Percentiles rank a stretch among this genome's conserved stretches.
phyloP scores from a whole-genome alignment of 1,284 basidiomycete genomes.

The Earliella scabrosa region DNA sequence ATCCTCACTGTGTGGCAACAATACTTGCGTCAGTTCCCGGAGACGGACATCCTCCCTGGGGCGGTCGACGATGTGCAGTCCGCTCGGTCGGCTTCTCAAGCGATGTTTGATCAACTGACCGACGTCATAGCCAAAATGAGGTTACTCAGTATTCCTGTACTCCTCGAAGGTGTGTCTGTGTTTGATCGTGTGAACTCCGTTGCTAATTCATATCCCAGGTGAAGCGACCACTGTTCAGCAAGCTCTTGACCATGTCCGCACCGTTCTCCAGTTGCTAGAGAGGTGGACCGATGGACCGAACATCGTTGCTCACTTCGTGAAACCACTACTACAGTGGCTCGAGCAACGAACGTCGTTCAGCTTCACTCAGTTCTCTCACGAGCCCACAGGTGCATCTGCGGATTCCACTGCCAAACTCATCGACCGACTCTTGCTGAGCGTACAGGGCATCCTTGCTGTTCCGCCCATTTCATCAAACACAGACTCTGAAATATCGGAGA shows the following conservation, averaged over 20 bases:
- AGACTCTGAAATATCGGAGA: constrained; percentile 16
- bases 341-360: constrained; percentile 31
- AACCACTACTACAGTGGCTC: constrained; percentile 55
- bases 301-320: constrained; percentile 51
- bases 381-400: background rate
- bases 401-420: constrained; percentile 50
- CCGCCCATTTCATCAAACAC: constrained; percentile 5
- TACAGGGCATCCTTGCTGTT: constrained; percentile 36
- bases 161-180: constrained; percentile 40
- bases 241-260: constrained; percentile 20
- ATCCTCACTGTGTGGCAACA: constrained; percentile 26
- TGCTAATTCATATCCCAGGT: constrained; percentile 8
- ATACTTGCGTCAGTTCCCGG: constrained; percentile 15
- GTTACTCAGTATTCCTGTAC: constrained; percentile 35
- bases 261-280: constrained; percentile 21
- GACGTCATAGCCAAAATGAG: constrained; percentile 34
- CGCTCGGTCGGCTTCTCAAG: constrained; percentile 12
- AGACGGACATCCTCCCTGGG: background rate
- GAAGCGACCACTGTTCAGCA: constrained; percentile 17
- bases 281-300: constrained; percentile 45
- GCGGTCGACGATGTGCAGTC: constrained; percentile 16
- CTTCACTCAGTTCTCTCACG: constrained; percentile 7
- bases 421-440: constrained; percentile 54
- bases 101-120: constrained; percentile 21
- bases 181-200: too few species aligned